Evolutionary conservation across 2,329 filamentous ascomycete genomes (phyloP).

Genomic region (Teratosphaeria nubilosa): DNA sequence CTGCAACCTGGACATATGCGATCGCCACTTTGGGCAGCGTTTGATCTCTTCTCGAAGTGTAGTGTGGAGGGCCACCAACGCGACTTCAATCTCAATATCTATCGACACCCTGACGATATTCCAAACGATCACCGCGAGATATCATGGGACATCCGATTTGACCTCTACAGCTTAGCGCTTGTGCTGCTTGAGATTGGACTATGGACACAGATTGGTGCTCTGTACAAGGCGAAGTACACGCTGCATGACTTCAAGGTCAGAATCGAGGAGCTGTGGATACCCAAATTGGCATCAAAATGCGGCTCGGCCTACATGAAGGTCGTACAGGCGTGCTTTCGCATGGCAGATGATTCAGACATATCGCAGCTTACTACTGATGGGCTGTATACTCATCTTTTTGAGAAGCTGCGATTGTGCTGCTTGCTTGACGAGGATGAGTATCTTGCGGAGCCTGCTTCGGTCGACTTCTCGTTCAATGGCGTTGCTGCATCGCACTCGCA

Average conservation of each 20-base stretch:
- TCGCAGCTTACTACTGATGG: conserved; percentile 16
- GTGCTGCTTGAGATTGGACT: conserved; percentile 64
- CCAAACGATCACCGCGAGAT: conserved; percentile 31
- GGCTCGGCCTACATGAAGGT: conserved; percentile 67
- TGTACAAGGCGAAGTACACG: conserved; percentile 51
- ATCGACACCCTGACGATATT: conserved; percentile 53
- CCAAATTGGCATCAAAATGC: conserved; percentile 56
- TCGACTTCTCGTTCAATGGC: not conserved
- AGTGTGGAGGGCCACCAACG: conserved; percentile 37
- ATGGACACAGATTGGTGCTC: conserved; percentile 56
- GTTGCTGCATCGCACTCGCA: not conserved
- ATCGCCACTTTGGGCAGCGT: conserved; percentile 60
- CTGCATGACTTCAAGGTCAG: conserved; percentile 52
- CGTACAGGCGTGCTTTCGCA: conserved; percentile 59
- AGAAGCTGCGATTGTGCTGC: conserved; percentile 26
- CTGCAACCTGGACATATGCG: conserved; percentile 48
- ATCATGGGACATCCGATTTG: conserved; percentile 42
- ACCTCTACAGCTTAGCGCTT: conserved; percentile 65
- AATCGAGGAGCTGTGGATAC: conserved; percentile 54
- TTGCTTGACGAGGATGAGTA: conserved; percentile 23
- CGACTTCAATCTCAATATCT: conserved; percentile 44
- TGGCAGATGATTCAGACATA: conserved; percentile 44
- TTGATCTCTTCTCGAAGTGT: conserved; percentile 58
- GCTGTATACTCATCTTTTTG: conserved; percentile 21
- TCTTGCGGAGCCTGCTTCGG: conserved; percentile 8